Conservation (phyloP, 805 yeast species). For the Tetrapisispora phaffii region DNA sequence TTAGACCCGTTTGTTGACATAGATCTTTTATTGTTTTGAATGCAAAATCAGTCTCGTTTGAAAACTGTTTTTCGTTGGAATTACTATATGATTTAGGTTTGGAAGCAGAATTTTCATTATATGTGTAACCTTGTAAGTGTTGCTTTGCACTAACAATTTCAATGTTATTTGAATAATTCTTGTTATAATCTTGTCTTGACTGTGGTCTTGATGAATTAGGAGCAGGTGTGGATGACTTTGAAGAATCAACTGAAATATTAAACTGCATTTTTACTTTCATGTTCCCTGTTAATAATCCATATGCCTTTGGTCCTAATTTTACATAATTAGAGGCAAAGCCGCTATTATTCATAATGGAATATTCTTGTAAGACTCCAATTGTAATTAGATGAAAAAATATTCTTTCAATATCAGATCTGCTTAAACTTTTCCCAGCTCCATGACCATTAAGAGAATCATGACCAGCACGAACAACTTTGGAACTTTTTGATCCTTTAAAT, state of each 20-base stretch:
- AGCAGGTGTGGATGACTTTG: slow-evolving; percentile 12
- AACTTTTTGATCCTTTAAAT: slow-evolving; percentile 58
- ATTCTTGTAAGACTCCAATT: slow-evolving; percentile 57
- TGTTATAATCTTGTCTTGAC: not conserved
- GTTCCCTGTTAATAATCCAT: slow-evolving; percentile 35
- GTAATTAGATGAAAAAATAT: slow-evolving; percentile 70
- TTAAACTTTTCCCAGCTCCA: slow-evolving; percentile 58
- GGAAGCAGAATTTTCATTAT: slow-evolving; percentile 1
- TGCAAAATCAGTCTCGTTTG: slow-evolving; percentile 17
- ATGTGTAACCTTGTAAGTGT: slow-evolving; percentile 8
- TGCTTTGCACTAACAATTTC: slow-evolving; percentile 10
- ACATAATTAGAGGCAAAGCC: slow-evolving; percentile 79
- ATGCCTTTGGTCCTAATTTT: slow-evolving; percentile 48
- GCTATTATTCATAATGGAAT: slow-evolving; percentile 57
- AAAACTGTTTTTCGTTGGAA: slow-evolving; percentile 3
- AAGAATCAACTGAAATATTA: slow-evolving; percentile 20
- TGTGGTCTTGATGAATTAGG: slow-evolving; percentile 1
- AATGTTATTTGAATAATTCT: not conserved
- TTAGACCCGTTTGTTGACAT: slow-evolving; percentile 14
- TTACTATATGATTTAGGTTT: slow-evolving; percentile 9
- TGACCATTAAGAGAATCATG: slow-evolving; percentile 52
- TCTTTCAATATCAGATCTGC: slow-evolving; percentile 68
- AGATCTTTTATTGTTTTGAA: slow-evolving; percentile 18
- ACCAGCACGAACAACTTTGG: slow-evolving; percentile 53
- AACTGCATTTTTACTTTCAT: slow-evolving; percentile 46